Evolutionary conservation across 768 basidiomycete genomes (phyloP).

Genomic region (Lyophyllum atratum): DNA sequence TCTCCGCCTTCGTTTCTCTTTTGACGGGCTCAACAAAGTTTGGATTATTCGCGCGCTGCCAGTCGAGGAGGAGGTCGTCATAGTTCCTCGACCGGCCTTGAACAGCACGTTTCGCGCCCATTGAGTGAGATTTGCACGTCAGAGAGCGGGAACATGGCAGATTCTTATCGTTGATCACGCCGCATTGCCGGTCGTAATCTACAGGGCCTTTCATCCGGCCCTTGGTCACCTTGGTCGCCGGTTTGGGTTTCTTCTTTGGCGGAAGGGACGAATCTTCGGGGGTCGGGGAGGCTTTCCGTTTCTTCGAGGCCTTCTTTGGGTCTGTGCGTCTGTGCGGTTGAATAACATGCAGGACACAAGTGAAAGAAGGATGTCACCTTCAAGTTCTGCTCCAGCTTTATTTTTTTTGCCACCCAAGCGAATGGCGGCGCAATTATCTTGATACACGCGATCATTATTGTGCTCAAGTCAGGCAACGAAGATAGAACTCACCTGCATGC

Average conservation of each 20-base stretch:
- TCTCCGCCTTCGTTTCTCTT: slow-evolving; percentile 83
- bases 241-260: slow-evolving; percentile 77
- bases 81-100: slow-evolving; percentile 81
- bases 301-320: slow-evolving; percentile 60
- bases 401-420: slow-evolving; percentile 55
- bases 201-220: slow-evolving; percentile 84
- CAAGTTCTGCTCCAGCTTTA: slow-evolving; percentile 53
- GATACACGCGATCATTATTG: neutral
- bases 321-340: slow-evolving; percentile 18
- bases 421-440: slow-evolving; percentile 66
- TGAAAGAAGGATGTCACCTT: slow-evolving; percentile 10
- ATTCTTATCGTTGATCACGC: slow-evolving; percentile 95
- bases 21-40: slow-evolving; percentile 89
- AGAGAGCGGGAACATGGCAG: slow-evolving; percentile 92
- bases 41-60: slow-evolving; percentile 86
- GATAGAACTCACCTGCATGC: slow-evolving; percentile 61
- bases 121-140: slow-evolving; percentile 97
- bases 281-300: slow-evolving; percentile 80
- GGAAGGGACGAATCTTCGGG: slow-evolving; percentile 64
- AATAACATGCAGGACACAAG: slow-evolving; percentile 6
- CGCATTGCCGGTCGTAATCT: slow-evolving; percentile 90
- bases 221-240: slow-evolving; percentile 71
- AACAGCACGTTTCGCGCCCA: slow-evolving; percentile 94
- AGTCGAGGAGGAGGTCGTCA: slow-evolving; percentile 88
- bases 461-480: slow-evolving; percentile 7